These are phyloP conservation scores for Phytophthora tubulina DNA, from an alignment of 352 stramenopile species.

Conservation along the genomic window DNA sequence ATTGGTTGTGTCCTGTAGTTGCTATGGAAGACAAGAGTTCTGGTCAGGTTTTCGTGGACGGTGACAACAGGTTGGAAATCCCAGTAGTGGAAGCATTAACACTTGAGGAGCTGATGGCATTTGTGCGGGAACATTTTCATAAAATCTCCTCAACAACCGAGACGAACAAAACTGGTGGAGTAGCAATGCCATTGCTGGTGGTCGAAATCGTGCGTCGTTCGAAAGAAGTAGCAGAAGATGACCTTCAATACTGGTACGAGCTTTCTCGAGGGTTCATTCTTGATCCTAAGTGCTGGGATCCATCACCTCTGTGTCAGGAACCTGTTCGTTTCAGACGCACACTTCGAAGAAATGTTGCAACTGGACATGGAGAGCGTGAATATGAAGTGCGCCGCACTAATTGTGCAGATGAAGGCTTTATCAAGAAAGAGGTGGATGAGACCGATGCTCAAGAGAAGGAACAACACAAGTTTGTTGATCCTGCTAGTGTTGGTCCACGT, in stretches of 20 bases:
- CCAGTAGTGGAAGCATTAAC: conserved; percentile 42
- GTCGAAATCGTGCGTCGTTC: conserved; percentile 56
- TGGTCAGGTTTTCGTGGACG: conserved; percentile 38
- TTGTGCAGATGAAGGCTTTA: conserved; percentile 55
- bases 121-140: conserved; percentile 55
- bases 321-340: conserved; percentile 62
- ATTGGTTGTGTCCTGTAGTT: conserved; percentile 69
- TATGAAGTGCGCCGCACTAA: conserved; percentile 55
- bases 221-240: conserved; percentile 21
- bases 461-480: conserved; percentile 46
- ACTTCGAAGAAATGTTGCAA: conserved; percentile 34
- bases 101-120: conserved; percentile 47
- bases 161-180: conserved; percentile 37
- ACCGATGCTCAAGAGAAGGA: conserved; percentile 27
- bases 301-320: conserved; percentile 56
- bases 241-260: conserved; percentile 48
- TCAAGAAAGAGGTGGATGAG: conserved; percentile 59
- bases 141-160: conserved; percentile 24
- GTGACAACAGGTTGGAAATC: conserved; percentile 48
- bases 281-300: conserved; percentile 68
- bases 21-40: conserved; percentile 38
- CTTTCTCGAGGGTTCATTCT: conserved; percentile 72
- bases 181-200: conserved; percentile 72
- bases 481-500: conserved; percentile 30
- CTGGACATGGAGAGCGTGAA: conserved; percentile 45